Evolutionary conservation across 306 rosid genomes (phyloP), one percentile per base, ranked within the genome.

Genomic region (Cicer cuneatum): DNA sequence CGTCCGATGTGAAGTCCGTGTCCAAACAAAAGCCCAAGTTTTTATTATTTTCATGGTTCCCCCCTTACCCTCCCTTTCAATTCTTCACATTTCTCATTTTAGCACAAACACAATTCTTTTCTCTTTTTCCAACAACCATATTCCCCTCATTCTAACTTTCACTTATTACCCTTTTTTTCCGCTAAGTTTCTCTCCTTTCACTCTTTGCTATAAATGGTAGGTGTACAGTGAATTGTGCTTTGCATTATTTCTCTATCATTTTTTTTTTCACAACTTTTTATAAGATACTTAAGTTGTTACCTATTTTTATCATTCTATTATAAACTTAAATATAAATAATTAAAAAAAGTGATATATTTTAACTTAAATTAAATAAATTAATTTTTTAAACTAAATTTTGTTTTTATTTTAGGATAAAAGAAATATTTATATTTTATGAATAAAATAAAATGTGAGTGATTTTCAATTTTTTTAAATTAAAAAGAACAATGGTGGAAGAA

Each of bases 1-100:
- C 70, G 52, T 78, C 69, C 68, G 49, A 81, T 64, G 80, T 70
- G 60, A 74, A 68, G 72, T 71, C 77, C 52, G 60, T 75, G 78
- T 82, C 80, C 72, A 61, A 60, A 39, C 43, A 40, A 40, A 40
- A 40, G 7, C 43, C 43, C 7, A 40, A 40, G 43, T 72, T 9
- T 37, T 69, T 41, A 10, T 43, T 11, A 49, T 59, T 63, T 69
- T 19, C 53, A 52, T 75, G 45, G 38, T 71, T 61, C 10, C 69
- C 19, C 5, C 35, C 7, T 21, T 59, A 19, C 15, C 62, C 8
- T 49, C 60, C 38, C 66, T 76, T 2, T 65, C 82, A 48, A 8
- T 45, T 74, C 56, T 37, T 24, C 70, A 58, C 70, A 58, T 54
- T 64, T 18, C 62, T 52, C 77, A 35, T 69, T 62, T 63, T 12